Evolutionary conservation across 106 monocot genomes (phyloP).

Genomic region (Allium fistulosum): DNA sequence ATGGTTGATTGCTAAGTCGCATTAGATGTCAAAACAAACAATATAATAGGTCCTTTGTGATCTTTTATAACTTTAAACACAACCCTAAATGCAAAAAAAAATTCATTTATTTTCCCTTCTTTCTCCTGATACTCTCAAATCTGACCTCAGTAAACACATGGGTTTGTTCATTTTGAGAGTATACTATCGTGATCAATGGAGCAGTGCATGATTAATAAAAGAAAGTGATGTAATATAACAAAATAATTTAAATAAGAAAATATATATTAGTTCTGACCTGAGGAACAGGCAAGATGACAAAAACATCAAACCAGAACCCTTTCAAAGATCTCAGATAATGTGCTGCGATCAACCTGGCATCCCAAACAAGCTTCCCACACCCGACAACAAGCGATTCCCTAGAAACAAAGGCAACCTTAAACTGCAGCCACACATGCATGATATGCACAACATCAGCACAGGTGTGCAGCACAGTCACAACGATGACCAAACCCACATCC

Average conservation of each 20-base stretch:
- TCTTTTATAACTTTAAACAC: too few species aligned
- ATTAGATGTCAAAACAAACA: too few species aligned
- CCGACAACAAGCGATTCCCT: conserved; percentile 87
- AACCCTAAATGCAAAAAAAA: too few species aligned
- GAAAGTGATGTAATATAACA: neutral
- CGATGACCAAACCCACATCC: conserved; percentile 44
- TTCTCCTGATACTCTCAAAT: too few species aligned
- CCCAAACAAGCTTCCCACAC: conserved; percentile 94
- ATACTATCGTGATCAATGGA: too few species aligned
- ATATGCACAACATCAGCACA: conserved; percentile 49
- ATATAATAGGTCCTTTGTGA: too few species aligned
- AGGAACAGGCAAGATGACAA: conserved; percentile 74
- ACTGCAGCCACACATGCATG: conserved; percentile 68
- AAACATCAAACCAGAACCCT: conserved; percentile 77
- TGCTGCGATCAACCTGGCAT: conserved; percentile 47
- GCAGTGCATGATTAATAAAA: too few species aligned
- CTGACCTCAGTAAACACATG: too few species aligned
- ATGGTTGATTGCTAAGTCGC: too few species aligned
- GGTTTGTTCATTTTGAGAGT: too few species aligned
- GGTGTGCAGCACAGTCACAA: conserved; percentile 53
- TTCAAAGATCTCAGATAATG: conserved; percentile 57
- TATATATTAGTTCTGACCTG: conserved; percentile 37
- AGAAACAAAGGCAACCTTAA: conserved; percentile 79
- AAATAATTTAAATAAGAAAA: neutral
- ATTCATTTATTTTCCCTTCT: too few species aligned